Conservation (phyloP, 345 rosid genomes). For the Populus nigra region DNA sequence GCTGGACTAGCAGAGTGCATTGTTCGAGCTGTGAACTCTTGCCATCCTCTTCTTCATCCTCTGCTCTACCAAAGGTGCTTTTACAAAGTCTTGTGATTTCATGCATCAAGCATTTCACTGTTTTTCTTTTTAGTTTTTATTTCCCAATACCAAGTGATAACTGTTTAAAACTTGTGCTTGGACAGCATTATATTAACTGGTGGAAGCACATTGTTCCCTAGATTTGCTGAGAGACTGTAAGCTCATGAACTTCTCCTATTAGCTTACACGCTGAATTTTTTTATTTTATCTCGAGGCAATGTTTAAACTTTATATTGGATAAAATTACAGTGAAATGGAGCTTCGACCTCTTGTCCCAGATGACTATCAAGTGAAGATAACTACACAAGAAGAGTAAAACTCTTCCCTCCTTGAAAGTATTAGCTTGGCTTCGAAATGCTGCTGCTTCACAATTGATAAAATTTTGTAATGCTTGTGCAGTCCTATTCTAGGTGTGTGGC, state of each 20-base stretch:
- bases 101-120: not conserved
- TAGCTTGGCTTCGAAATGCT: constrained; percentile 5
- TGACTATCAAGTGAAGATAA: constrained; percentile 68
- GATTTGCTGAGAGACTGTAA: constrained; percentile 81
- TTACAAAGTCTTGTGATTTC: not conserved
- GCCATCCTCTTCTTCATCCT: constrained; percentile 82
- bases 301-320: constrained; percentile 1
- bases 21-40: constrained; percentile 82
- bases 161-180: constrained; percentile 24
- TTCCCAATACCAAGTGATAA: not conserved
- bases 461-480: constrained; percentile 36
- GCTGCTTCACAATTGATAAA: constrained; percentile 5
- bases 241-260: constrained; percentile 15
- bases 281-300: not conserved
- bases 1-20: constrained; percentile 97
- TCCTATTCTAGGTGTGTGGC: constrained; percentile 90
- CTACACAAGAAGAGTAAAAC: constrained; percentile 81
- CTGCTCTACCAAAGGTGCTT: constrained; percentile 81
- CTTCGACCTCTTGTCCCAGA: constrained; percentile 96
- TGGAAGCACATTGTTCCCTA: constrained; percentile 84
- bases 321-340: constrained; percentile 64
- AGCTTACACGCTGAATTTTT: not conserved
- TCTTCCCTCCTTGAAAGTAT: constrained; percentile 19
- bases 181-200: constrained; percentile 87
- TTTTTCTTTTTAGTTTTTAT: not conserved